phyloP scores from a whole-genome alignment of 2,329 filamentous ascomycete genomes.

The Cladobotryum mycophilum region DNA sequence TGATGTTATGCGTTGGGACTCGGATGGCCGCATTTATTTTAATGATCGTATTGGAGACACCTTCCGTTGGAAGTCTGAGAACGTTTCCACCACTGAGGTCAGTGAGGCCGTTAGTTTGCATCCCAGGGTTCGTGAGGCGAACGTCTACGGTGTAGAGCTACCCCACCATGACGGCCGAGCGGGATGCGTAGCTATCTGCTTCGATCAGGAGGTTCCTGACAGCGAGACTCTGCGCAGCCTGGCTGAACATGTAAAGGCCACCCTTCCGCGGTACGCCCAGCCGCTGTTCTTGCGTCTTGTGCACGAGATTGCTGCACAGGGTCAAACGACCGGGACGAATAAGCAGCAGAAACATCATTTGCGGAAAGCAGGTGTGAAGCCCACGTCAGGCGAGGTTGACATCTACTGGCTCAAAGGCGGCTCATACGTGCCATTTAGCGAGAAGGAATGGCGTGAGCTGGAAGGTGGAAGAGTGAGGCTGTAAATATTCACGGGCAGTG shows the following conservation, averaged over 20 bases:
- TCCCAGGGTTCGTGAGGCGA: constrained; percentile 64
- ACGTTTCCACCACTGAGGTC: constrained; percentile 77
- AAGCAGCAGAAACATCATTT: constrained; percentile 80
- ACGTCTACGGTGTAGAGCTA: constrained; percentile 77
- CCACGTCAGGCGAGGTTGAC: constrained; percentile 30
- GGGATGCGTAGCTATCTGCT: constrained; percentile 67
- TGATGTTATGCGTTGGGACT: constrained; percentile 69
- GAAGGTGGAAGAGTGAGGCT: constrained; percentile 64
- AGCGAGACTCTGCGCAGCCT: constrained; percentile 50
- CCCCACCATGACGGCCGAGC: constrained; percentile 79
- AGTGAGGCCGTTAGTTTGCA: constrained; percentile 66
- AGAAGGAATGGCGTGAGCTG: constrained; percentile 62
- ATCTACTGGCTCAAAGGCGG: constrained; percentile 61
- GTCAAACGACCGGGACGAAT: constrained; percentile 72
- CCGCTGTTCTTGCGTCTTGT: constrained; percentile 72
- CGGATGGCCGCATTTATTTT: constrained; percentile 70
- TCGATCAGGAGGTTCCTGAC: constrained; percentile 39
- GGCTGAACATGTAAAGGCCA: constrained; percentile 48
- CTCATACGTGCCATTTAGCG: constrained; percentile 61
- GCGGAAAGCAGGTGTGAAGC: constrained; percentile 68
- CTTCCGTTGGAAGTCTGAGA: constrained; percentile 77
- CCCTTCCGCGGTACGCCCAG: constrained; percentile 66
- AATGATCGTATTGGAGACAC: constrained; percentile 75
- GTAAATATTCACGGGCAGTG: constrained; percentile 27
- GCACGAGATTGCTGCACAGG: constrained; percentile 43